Evolutionary conservation across 2,329 filamentous ascomycete species (phyloP).

Genomic region (Claviceps monticola): DNA sequence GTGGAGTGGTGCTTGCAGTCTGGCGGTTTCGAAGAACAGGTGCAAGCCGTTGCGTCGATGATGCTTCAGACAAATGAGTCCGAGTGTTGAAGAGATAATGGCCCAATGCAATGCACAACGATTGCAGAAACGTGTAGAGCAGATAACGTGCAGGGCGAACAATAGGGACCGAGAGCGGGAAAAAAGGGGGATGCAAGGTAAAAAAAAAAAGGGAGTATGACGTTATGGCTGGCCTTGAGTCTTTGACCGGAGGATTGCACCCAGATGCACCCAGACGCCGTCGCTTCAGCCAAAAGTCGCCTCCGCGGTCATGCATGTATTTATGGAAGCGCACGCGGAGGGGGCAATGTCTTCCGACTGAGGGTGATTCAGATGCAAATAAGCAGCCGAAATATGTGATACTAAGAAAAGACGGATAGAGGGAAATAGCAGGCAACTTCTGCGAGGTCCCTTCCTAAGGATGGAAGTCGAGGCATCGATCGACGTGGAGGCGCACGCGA

Average conservation of each 20-base stretch:
- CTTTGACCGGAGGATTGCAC: background rate
- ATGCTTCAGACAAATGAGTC: background rate
- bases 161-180: background rate
- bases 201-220: background rate
- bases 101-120: background rate
- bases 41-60: background rate
- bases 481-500: background rate
- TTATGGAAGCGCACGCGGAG: background rate
- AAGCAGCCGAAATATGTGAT: background rate
- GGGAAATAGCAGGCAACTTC: background rate
- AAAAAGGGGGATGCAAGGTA: background rate
- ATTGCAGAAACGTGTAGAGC: background rate
- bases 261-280: background rate
- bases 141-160: background rate
- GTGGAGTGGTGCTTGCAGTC: slow-evolving; percentile 1
- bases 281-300: background rate
- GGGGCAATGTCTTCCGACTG: background rate
- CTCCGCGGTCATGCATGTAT: background rate
- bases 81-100: background rate
- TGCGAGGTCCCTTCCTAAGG: background rate
- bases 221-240: background rate
- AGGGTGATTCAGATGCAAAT: background rate
- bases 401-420: background rate
- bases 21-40: background rate
- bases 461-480: slow-evolving; percentile 1